A percentile compares a stretch with the other conserved stretches of the same genome.
These are phyloP conservation scores for Aspergillus fumigatiaffinis DNA, from an alignment of 2,329 filamentous ascomycete species.

Conservation along the genomic window DNA sequence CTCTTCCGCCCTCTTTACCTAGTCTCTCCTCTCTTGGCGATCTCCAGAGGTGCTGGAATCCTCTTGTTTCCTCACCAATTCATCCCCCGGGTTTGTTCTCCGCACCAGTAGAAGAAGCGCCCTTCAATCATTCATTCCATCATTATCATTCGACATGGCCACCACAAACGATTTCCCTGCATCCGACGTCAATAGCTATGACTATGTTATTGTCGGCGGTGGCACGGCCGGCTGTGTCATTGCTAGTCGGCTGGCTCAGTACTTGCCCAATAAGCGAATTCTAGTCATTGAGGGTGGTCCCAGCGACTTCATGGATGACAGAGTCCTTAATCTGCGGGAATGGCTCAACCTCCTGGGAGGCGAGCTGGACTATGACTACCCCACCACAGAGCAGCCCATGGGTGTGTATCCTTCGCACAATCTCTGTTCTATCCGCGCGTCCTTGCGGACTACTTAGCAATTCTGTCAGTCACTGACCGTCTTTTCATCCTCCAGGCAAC, in stretches of 20 bases:
- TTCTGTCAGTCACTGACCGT: background rate
- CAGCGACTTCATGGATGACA: slow-evolving; percentile 82
- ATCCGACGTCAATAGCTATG: slow-evolving; percentile 64
- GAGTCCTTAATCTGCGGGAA: slow-evolving; percentile 79
- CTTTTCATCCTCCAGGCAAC: slow-evolving; percentile 56
- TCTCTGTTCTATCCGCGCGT: background rate
- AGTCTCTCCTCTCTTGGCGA: slow-evolving; percentile 1
- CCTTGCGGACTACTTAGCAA: background rate
- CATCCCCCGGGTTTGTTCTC: background rate
- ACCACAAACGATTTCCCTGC: slow-evolving; percentile 66
- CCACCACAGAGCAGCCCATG: slow-evolving; percentile 83
- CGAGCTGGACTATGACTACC: slow-evolving; percentile 87
- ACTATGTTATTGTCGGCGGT: slow-evolving; percentile 82
- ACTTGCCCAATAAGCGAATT: slow-evolving; percentile 75
- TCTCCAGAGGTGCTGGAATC: background rate
- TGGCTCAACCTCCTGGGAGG: slow-evolving; percentile 83
- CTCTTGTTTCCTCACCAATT: slow-evolving; percentile 2
- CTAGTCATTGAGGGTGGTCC: slow-evolving; percentile 85
- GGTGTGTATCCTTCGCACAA: slow-evolving; percentile 39
- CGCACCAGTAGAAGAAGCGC: background rate
- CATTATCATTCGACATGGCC: slow-evolving; percentile 43
- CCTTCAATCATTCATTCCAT: background rate
- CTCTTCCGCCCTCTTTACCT: slow-evolving; percentile 1
- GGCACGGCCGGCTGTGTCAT: slow-evolving; percentile 85
- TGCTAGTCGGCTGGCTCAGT: slow-evolving; percentile 73